Percentiles rank a stretch among this genome's conserved stretches.
These are phyloP conservation scores for Escovopsis sp. DNA, from an alignment of 2,329 filamentous ascomycete genomes.

Conservation along the genomic window DNA sequence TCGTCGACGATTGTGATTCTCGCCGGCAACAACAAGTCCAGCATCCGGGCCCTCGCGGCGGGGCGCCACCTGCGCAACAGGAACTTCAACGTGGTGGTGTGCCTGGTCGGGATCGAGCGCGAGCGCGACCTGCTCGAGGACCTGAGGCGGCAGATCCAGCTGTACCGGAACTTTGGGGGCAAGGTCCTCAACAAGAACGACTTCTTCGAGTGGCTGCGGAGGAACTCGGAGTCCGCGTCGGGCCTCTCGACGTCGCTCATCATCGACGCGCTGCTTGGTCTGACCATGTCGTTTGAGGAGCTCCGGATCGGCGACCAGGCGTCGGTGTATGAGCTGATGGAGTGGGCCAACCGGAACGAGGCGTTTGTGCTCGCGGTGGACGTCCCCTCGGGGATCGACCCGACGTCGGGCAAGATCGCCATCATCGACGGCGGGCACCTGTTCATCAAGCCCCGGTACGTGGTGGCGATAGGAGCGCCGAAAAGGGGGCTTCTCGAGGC, in stretches of 20 bases:
- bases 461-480: constrained; percentile 76
- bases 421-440: constrained; percentile 61
- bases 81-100: constrained; percentile 65
- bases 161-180: constrained; percentile 74
- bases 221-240: constrained; percentile 22
- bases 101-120: constrained; percentile 71
- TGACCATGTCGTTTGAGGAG: constrained; percentile 80
- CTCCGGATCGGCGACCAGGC: constrained; percentile 69
- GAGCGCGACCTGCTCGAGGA: constrained; percentile 69
- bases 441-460: constrained; percentile 66
- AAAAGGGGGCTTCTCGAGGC: constrained; percentile 73
- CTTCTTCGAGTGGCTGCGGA: constrained; percentile 44
- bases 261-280: constrained; percentile 75
- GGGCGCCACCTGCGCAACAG: constrained; percentile 78
- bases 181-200: constrained; percentile 49
- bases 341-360: constrained; percentile 83
- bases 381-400: constrained; percentile 77
- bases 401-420: constrained; percentile 52
- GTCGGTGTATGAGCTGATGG: constrained; percentile 76
- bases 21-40: constrained; percentile 91
- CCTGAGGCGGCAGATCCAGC: constrained; percentile 64
- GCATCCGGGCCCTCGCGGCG: constrained; percentile 70
- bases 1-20: constrained; percentile 50
- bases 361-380: constrained; percentile 78
- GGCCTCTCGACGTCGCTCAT: constrained; percentile 59